A percentile compares a stretch with the other conserved stretches of the same genome.
phyloP scores from a whole-genome alignment of 352 stramenopile species.

The Globisporangium irregulare region DNA sequence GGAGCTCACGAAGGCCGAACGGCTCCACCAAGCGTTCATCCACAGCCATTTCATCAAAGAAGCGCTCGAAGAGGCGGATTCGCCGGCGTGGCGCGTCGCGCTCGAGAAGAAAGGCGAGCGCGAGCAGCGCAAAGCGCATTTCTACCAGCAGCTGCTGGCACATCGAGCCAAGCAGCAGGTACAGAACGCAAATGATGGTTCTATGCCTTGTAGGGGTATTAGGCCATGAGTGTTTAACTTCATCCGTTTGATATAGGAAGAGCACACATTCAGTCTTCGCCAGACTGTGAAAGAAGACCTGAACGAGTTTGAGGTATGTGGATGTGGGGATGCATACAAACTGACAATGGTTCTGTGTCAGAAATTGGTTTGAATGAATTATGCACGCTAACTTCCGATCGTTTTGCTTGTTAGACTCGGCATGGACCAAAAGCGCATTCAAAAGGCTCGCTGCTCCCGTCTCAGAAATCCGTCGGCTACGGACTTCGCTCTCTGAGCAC shows the following conservation, averaged over 20 bases:
- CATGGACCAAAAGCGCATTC: conserved; percentile 1
- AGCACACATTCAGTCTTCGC: conserved; percentile 51
- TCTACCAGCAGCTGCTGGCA: conserved; percentile 52
- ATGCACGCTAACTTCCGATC: background rate
- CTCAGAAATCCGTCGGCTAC: conserved; percentile 57
- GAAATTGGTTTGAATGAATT: background rate
- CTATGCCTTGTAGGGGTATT: background rate
- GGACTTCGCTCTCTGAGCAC: conserved; percentile 61
- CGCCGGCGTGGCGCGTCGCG: conserved; percentile 56
- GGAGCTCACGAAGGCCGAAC: conserved; percentile 60
- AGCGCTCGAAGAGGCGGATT: conserved; percentile 66
- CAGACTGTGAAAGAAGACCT: conserved; percentile 46
- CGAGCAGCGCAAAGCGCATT: conserved; percentile 49
- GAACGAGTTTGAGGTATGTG: conserved; percentile 52
- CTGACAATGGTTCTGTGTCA: background rate
- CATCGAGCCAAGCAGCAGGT: conserved; percentile 44
- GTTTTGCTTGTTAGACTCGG: conserved; percentile 4
- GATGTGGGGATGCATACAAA: background rate
- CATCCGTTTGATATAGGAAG: conserved; percentile 25
- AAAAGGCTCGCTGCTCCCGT: conserved; percentile 13
- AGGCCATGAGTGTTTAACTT: background rate
- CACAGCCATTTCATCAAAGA: conserved; percentile 75
- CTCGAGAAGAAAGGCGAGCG: conserved; percentile 57
- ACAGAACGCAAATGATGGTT: background rate
- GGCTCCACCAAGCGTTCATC: conserved; percentile 63